Base-by-base conservation (phyloP, 176 grass and related monocot genomes). In the Carex cristatella region DNA sequence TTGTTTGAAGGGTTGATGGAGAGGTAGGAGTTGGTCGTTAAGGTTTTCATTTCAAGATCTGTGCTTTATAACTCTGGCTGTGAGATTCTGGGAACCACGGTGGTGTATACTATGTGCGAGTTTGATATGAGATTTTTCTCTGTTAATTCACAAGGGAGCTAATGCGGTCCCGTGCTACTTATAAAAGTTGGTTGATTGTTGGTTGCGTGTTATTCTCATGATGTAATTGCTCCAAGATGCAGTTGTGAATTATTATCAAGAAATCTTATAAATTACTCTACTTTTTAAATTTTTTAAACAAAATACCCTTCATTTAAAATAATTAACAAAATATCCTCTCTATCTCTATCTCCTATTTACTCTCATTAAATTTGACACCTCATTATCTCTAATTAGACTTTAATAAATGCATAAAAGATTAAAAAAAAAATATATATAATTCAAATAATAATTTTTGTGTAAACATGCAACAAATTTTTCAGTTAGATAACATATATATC, bases 1-100 rank as follows among this genome's bases (percentile, higher is more conserved):
- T 54, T 53, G 18, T 15, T 54, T 54, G 71, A 76, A 30, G 71
- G 23, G 61, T 53, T 67, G 10, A 82, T 82, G 31, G 32, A 28
- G 12, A 66, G 23, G 71, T 30, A 76, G 61, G 80, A 82, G 23
- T 23, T 23, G 61, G 61, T 67, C 7, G n/a, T 82, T 40, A 67
- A 44, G 18, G 57, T n/a, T 61, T 82, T 40, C 80, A 82, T 82
- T 49, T 82, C 23, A 44, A n/a, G 4, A 18, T 81, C 7, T 62
- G 16, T 81, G 19, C n/a, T 71, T 9, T 46, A 0, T 23, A 8
- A 42, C 35, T 70, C 18, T 0, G 15, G 18, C 18, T 42, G 67
- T n/a, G 15, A 70, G 67, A 71, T 46, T 71, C 68, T 71, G 16
- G 44, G 19, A 71, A 44, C 10, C 16, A 44, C 5, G 40, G 14